These are phyloP conservation scores for Termitomyces sp. DNA, from an alignment of 768 basidiomycete genomes.

Conservation along the genomic window DNA sequence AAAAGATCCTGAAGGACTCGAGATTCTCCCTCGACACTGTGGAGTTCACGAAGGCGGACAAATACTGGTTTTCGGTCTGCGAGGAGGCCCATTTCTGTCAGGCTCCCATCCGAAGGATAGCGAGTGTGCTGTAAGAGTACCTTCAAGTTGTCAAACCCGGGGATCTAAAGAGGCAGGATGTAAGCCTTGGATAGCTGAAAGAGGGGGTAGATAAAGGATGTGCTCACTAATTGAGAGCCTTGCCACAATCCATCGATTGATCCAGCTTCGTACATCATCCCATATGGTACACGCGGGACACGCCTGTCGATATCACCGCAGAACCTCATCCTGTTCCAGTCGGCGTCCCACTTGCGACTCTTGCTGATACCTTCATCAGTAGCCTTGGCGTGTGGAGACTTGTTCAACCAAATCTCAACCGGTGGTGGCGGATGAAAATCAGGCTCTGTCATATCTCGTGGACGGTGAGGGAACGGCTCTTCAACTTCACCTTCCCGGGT, in stretches of 20 bases:
- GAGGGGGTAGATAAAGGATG: neutral
- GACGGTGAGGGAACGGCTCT: neutral
- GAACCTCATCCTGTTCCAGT: constrained; percentile 44
- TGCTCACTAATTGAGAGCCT: constrained; percentile 50
- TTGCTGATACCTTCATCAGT: constrained; percentile 2
- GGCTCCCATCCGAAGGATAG: constrained; percentile 18
- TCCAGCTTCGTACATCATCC: constrained; percentile 36
- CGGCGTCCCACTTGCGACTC: constrained; percentile 42
- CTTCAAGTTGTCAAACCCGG: constrained; percentile 12
- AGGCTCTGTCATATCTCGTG: neutral
- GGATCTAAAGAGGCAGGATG: constrained; percentile 15
- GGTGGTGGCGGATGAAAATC: neutral
- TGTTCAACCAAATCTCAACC: constrained; percentile 9
- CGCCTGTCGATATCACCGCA: constrained; percentile 25
- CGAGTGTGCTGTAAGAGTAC: constrained; percentile 9
- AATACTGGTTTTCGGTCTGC: constrained; percentile 19
- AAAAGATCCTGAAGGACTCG: neutral
- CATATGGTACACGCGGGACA: constrained; percentile 12
- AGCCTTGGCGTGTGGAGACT: constrained; percentile 11
- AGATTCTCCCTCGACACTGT: constrained; percentile 21
- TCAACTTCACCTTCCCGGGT: neutral
- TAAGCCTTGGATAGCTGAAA: neutral
- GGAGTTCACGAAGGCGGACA: constrained; percentile 55
- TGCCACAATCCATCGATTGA: constrained; percentile 49
- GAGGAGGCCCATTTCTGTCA: constrained; percentile 12